A percentile compares a stretch with the other conserved stretches of the same genome.
These are phyloP conservation scores for Calonectria fujianensis DNA, from an alignment of 2,329 filamentous ascomycete species.

Conservation along the genomic window DNA sequence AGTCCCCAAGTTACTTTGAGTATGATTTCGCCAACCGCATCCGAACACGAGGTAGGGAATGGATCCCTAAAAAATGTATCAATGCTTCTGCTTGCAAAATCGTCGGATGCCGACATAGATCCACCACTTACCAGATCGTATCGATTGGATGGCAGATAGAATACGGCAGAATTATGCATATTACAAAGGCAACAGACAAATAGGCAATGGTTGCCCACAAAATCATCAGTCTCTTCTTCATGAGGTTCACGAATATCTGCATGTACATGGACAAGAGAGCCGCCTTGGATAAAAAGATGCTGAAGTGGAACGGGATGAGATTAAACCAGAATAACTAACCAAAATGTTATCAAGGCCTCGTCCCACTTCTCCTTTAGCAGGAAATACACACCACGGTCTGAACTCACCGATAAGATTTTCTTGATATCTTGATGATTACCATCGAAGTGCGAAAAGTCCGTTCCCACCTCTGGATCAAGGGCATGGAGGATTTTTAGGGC, in stretches of 20 bases:
- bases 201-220: background rate
- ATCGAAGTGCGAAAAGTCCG: background rate
- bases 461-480: background rate
- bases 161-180: background rate
- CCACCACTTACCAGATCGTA: background rate
- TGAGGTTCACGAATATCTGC: background rate
- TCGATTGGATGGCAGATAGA: constrained; percentile 1
- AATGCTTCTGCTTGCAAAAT: no score
- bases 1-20: background rate
- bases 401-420: background rate
- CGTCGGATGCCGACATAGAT: no score
- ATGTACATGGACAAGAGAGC: constrained; percentile 9
- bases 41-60: background rate
- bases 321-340: background rate
- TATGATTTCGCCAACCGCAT: background rate
- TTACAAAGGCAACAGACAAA: background rate
- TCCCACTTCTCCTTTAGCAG: no score
- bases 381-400: no score
- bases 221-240: background rate
- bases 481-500: background rate
- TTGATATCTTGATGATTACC: background rate
- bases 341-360: background rate
- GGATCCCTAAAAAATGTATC: background rate
- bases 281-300: background rate
- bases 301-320: background rate